phyloP scores from a whole-genome alignment of 179 eudicot genomes.

The Vitellaria paradoxa region DNA sequence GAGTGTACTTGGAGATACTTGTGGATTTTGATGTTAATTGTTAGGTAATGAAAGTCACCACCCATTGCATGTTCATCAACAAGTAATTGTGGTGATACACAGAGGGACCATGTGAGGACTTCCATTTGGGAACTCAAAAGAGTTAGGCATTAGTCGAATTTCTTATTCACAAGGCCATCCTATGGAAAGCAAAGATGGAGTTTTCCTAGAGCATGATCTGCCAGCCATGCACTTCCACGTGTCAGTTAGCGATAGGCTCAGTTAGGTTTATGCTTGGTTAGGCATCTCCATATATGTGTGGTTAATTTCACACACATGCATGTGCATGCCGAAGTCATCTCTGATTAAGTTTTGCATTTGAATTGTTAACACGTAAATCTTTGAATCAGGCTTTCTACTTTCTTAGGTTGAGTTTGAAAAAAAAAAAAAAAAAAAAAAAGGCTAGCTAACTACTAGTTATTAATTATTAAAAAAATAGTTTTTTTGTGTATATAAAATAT shows the following conservation, averaged over 20 bases:
- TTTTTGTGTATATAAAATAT: too few species aligned
- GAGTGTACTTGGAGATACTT: too few species aligned
- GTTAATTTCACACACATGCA: background rate
- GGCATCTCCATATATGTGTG: constrained; percentile 3
- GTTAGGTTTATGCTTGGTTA: constrained; percentile 16
- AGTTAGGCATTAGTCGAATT: constrained; percentile 39
- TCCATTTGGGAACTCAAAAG: constrained; percentile 14
- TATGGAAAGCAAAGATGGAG: constrained; percentile 27
- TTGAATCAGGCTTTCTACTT: background rate
- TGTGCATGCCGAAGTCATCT: background rate
- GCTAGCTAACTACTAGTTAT: too few species aligned
- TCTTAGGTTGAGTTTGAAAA: too few species aligned
- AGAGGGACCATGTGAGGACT: constrained; percentile 27
- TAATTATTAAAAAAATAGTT: too few species aligned
- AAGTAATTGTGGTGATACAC: too few species aligned
- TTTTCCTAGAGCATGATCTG: constrained; percentile 23
- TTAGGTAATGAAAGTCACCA: background rate
- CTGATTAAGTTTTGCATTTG: background rate
- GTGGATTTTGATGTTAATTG: background rate
- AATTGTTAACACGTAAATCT: background rate
- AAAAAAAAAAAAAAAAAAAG: too few species aligned
- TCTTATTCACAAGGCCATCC: constrained; percentile 19
- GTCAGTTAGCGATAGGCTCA: background rate
- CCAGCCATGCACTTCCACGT: constrained; percentile 9
- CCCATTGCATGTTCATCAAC: too few species aligned